Conservation (phyloP, 2,329 filamentous ascomycete genomes). For the Ceratocystis lukuohia region DNA sequence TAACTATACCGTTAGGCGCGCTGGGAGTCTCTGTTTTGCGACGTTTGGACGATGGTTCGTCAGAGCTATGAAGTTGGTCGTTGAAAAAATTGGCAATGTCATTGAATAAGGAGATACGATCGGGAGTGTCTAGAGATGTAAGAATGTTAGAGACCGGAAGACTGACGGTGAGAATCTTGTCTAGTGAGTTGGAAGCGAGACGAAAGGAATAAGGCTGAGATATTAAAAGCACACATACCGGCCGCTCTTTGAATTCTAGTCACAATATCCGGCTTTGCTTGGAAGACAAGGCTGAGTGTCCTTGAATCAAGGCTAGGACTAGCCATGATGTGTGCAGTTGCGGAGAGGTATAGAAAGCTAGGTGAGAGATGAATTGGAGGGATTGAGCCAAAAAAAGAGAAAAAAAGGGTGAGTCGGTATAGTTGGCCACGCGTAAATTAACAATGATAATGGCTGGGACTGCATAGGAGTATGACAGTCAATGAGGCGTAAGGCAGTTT, state of each 20-base stretch:
- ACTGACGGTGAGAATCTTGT: not conserved
- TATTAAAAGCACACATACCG: constrained; percentile 29
- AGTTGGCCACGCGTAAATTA: not conserved
- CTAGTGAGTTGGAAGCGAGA: not conserved
- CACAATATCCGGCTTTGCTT: constrained; percentile 43
- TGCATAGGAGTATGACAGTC: not conserved
- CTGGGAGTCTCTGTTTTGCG: constrained; percentile 35
- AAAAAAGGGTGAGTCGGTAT: not conserved
- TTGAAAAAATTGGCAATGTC: constrained; percentile 39
- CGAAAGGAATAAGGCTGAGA: not conserved
- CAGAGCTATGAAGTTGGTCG: constrained; percentile 31
- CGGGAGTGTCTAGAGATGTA: constrained; percentile 34
- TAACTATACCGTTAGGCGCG: constrained; percentile 24
- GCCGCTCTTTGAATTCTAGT: constrained; percentile 40
- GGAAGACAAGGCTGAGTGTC: constrained; percentile 39
- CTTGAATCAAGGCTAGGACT: constrained; percentile 37
- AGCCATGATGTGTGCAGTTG: constrained; percentile 28
- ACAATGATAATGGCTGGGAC: not conserved
- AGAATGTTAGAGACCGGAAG: not conserved
- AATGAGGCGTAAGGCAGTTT: too few relatives aligned
- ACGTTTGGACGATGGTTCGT: constrained; percentile 39
- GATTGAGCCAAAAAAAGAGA: not conserved
- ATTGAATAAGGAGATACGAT: constrained; percentile 41
- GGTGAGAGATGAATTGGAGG: constrained; percentile 5
- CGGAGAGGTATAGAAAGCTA: not conserved